Evolutionary conservation across 129 eudicot genomes (phyloP), one percentile per base, ranked within the genome.

Genomic region (Flaveria sonorensis): DNA sequence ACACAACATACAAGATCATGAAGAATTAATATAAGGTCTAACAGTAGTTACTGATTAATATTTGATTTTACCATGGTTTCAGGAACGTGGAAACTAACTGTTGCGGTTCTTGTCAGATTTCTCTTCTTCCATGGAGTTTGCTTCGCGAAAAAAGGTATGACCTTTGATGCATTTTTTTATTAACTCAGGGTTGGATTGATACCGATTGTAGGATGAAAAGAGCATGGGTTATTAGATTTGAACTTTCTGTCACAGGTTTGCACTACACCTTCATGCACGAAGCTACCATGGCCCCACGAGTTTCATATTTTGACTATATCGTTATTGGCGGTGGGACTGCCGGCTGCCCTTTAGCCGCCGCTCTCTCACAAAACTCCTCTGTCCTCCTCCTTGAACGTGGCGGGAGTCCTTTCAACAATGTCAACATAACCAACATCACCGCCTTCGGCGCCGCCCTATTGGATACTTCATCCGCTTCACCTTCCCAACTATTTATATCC

Each of bases 351-450:
- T 19, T 88, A 40, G 92, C 92, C 55, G 81, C 97, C 81, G 82
- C 97, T 0, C 90, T 91, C 66, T 85, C 90, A 13, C 81, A 66
- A 12, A 88, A 88, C 80, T 73, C 83, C 82, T 75, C 78, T 73
- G 92, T 89, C 45, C 86, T 91, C 66, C 85, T 91, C 82, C 95
- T 91, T 18, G 95, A 91, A 66, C 90, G 97, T 2, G 95, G 95
- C 32, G 95, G 89, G 71, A 81, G 92, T 1, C 97, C 95, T 48
- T 91, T 86, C 79, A 79, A 84, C 16, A 87, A 86, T 77, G 83
- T 88, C 26, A 82, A 84, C 81, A 85, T 88, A 20, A 85, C 94
- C 68, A 26, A 81, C 60, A 53, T 91, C 20, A 43, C 86, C 0
- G 75, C 83, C 14, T 89, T 87, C 47, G 87, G 87, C 0, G 45